Conservation (phyloP, 2,329 filamentous ascomycete genomes). For the Corinectria fuckeliana region DNA sequence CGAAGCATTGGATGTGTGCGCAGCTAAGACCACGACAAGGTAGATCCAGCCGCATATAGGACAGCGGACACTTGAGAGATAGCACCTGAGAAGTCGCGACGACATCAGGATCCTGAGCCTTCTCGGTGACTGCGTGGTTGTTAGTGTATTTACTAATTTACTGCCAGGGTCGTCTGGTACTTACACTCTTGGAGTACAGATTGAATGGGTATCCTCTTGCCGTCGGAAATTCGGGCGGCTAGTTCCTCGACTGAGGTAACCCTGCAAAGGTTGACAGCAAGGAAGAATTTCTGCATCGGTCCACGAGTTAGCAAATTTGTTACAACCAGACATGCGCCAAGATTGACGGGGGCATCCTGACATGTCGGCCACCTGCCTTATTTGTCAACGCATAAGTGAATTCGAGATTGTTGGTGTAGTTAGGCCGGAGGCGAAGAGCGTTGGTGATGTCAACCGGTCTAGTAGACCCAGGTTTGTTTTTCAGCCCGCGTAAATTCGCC, state of each 20-base stretch:
- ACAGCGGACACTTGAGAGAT: slow-evolving; percentile 91
- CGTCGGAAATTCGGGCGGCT: slow-evolving; percentile 68
- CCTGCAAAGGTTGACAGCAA: slow-evolving; percentile 78
- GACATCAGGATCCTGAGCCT: slow-evolving; percentile 86
- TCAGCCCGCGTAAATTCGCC: slow-evolving; percentile 91
- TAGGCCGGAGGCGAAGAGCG: slow-evolving; percentile 71
- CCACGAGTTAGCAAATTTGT: slow-evolving; percentile 22
- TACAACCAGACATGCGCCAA: slow-evolving; percentile 24
- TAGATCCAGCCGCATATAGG: slow-evolving; percentile 79
- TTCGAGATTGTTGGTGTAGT: slow-evolving; percentile 78
- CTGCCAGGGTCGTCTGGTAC: slow-evolving; percentile 39
- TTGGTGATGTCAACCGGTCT: slow-evolving; percentile 90
- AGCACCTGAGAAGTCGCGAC: slow-evolving; percentile 86
- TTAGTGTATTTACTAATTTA: slow-evolving; percentile 27
- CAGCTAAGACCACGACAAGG: slow-evolving; percentile 83
- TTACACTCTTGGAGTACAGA: slow-evolving; percentile 85
- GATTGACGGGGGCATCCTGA: slow-evolving; percentile 22
- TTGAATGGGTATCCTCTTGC: slow-evolving; percentile 78
- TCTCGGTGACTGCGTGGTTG: slow-evolving; percentile 70
- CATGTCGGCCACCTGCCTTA: slow-evolving; percentile 65
- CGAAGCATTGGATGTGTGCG: slow-evolving; percentile 93
- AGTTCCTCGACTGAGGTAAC: slow-evolving; percentile 75
- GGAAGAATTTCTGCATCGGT: slow-evolving; percentile 68
- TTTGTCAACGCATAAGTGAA: slow-evolving; percentile 92
- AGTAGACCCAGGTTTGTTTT: slow-evolving; percentile 95